Evolutionary conservation across 2,329 filamentous ascomycete species (phyloP).

Genomic region (Didymosphaeria variabile): DNA sequence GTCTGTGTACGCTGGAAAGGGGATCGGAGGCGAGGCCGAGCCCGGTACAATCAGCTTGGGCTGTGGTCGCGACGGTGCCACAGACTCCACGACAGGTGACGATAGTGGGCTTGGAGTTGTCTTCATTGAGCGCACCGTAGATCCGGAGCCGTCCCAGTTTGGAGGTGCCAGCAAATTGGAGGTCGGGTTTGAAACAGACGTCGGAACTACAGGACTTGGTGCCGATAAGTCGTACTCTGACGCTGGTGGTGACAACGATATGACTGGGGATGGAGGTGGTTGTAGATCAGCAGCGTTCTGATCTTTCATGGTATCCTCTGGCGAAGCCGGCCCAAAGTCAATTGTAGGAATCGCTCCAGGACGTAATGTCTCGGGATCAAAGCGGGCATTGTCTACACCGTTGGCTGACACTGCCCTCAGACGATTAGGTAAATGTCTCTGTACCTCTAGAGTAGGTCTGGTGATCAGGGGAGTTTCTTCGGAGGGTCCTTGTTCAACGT

Average conservation of each 20-base stretch:
- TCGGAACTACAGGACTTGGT: conserved; percentile 34
- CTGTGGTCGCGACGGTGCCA: conserved; percentile 39
- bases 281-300: conserved; percentile 19
- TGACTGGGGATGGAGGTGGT: conserved; percentile 47
- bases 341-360: conserved; percentile 43
- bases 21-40: conserved; percentile 59
- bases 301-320: conserved; percentile 32
- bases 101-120: conserved; percentile 34
- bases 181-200: conserved; percentile 31
- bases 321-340: conserved; percentile 46
- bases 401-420: conserved; percentile 68
- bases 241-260: conserved; percentile 51
- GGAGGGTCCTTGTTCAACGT: conserved; percentile 31
- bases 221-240: conserved; percentile 41
- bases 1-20: conserved; percentile 76
- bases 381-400: conserved; percentile 59
- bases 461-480: conserved; percentile 31
- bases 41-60: conserved; percentile 55
- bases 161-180: conserved; percentile 50
- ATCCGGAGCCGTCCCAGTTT: conserved; percentile 40
- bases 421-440: conserved; percentile 38
- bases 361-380: conserved; percentile 53
- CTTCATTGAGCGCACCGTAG: conserved; percentile 26
- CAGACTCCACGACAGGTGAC: conserved; percentile 38
- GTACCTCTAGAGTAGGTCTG: conserved; percentile 43